Percentiles rank a stretch among this genome's conserved stretches.
phyloP scores from a whole-genome alignment of 768 basidiomycete species.

The Mycena pura region DNA sequence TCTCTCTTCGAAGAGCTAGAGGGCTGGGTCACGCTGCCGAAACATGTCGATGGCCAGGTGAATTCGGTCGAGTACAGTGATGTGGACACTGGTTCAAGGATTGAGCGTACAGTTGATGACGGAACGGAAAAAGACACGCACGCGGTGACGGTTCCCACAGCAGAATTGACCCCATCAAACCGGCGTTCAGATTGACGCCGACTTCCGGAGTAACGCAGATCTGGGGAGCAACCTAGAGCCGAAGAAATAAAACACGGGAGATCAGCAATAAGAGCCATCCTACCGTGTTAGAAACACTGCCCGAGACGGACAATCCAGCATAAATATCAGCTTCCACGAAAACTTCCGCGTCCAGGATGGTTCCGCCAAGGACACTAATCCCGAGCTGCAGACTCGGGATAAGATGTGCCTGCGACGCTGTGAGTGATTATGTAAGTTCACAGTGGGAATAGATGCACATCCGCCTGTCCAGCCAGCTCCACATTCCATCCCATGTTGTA shows the following conservation, averaged over 20 bases:
- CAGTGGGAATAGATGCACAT: neutral
- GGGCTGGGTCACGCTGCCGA: no score
- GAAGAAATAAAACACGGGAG: neutral
- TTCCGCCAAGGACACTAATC: conserved; percentile 30
- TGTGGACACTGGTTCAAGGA: neutral
- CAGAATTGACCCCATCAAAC: conserved; percentile 8
- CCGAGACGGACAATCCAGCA: conserved; percentile 28
- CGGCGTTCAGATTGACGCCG: neutral
- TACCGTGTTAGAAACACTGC: conserved; percentile 25
- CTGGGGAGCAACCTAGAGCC: neutral
- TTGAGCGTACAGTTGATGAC: neutral
- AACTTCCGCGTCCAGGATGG: conserved; percentile 33
- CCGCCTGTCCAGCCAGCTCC: neutral
- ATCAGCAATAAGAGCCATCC: neutral
- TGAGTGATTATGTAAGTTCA: neutral
- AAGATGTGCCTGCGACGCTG: neutral
- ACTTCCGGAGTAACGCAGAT: neutral
- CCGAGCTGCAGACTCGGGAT: conserved; percentile 34
- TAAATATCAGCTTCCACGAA: conserved; percentile 26
- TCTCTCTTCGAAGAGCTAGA: no score
- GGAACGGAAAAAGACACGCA: neutral
- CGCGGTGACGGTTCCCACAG: neutral
- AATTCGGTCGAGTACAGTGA: neutral
- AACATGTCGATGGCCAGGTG: neutral
- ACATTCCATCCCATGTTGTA: neutral